Base-by-base conservation (phyloP, 83 land plant genomes). In the Thuja plicata region DNA sequence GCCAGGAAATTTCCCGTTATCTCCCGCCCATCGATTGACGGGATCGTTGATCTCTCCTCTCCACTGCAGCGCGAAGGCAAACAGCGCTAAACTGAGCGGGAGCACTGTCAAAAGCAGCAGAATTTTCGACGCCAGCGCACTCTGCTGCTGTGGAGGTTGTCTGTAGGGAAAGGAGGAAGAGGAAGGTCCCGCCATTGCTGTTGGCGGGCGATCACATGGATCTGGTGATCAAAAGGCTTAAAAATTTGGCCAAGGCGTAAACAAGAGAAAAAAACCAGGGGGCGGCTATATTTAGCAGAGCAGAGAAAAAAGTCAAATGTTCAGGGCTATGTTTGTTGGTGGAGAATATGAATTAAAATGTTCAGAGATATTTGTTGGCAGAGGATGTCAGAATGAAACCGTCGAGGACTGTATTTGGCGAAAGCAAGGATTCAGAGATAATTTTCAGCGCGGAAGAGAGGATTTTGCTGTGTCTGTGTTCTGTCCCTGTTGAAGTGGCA, bases 41-140 rank as follows among this genome's bases (percentile, higher is more conserved):
- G 92, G 94, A 89, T 93, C 97, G 84, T 87, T 87, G 90, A 96
- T 37, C 90, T 87, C 89, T 41, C 97, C 92, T 37, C 91, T 90
- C 94, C 94, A 94, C 73, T 94, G 91, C 86, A 96, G 93, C 1
- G 87, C 89, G 92, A 96, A 96, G 46, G 97, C 97, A 86, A 96
- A 92, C 83, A 88, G 50, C 5, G 98, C 96, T 43, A 96, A 92
- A 21, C 93, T 73, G 27, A 96, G 90, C 8, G 94, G 97, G 71
- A 96, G 95, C 62, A 89, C 74, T 16, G 97, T 94, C 55, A 96
- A 91, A 73, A 96, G 90, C 43, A 94, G 87, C 52, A 96, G 90
- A 21, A 94, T 88, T 40, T 90, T 87, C 3, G 94, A 89, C 57
- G 92, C 76, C 87, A 91, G 84, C 88, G 87, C 71, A 52, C 50